phyloP scores from a whole-genome alignment of 2,329 filamentous ascomycete genomes.

The Neonectria ditissima region DNA sequence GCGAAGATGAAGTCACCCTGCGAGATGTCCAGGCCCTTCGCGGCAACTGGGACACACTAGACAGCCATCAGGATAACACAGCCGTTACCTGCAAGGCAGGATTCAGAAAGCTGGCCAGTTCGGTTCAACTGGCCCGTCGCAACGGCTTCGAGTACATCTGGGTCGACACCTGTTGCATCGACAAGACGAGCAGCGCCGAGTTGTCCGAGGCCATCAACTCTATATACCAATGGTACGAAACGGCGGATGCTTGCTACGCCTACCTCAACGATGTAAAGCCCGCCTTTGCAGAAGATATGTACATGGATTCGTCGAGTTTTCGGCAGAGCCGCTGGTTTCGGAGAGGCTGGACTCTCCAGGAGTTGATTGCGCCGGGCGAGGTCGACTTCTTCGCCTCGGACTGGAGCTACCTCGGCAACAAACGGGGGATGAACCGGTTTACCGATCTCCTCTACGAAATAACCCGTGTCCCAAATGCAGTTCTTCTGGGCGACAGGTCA shows the following conservation, averaged over 20 bases:
- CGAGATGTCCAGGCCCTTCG: background rate
- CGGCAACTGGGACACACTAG: background rate
- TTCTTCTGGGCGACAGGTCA: slow-evolving; percentile 3
- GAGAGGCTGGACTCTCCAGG: slow-evolving; percentile 22
- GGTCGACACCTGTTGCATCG: slow-evolving; percentile 27
- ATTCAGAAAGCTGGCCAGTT: slow-evolving; percentile 9
- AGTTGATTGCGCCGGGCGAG: slow-evolving; percentile 16
- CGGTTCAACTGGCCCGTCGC: background rate
- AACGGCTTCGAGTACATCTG: slow-evolving; percentile 18
- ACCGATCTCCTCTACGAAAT: slow-evolving; percentile 1
- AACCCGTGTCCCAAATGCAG: slow-evolving; percentile 3
- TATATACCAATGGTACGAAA: slow-evolving; percentile 23
- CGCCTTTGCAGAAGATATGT: background rate
- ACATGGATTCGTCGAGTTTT: background rate
- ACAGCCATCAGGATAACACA: background rate
- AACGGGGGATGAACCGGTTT: background rate
- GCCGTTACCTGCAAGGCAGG: background rate
- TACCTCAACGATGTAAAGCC: slow-evolving; percentile 12
- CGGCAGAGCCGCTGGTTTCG: slow-evolving; percentile 9
- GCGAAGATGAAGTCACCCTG: slow-evolving; percentile 9
- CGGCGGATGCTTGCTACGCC: slow-evolving; percentile 11
- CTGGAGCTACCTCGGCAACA: slow-evolving; percentile 15
- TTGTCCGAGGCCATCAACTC: slow-evolving; percentile 24
- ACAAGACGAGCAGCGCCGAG: slow-evolving; percentile 27
- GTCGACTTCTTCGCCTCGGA: slow-evolving; percentile 17